Evolutionary conservation across 2,329 filamentous ascomycete genomes (phyloP).

Genomic region (Escovopsis sp.): DNA sequence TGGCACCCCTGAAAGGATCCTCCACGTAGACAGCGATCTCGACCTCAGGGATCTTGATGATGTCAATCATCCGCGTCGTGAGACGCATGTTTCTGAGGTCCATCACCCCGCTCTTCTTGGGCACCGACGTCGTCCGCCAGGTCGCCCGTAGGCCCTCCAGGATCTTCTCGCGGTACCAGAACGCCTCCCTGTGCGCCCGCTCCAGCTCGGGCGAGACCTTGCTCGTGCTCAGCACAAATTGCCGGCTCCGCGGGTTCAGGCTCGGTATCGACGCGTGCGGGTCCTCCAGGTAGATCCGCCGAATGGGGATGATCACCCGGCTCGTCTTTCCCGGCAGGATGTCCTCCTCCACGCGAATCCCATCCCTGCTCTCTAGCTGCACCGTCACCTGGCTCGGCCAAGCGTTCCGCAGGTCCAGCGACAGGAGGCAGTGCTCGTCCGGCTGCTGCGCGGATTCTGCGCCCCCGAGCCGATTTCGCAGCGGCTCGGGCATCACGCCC

Average conservation of each 20-base stretch:
- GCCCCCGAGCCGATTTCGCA: constrained; percentile 36
- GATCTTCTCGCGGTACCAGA: constrained; percentile 81
- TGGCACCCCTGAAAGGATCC: no score
- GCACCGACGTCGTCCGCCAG: constrained; percentile 47
- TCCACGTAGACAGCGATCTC: constrained; percentile 47
- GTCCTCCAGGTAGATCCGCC: constrained; percentile 59
- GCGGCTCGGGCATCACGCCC: constrained; percentile 43
- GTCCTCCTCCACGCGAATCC: constrained; percentile 33
- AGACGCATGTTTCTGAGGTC: constrained; percentile 65
- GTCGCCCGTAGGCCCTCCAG: constrained; percentile 54
- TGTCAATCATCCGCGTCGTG: constrained; percentile 65
- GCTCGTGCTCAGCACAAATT: constrained; percentile 75
- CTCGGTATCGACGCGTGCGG: constrained; percentile 65
- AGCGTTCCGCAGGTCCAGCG: constrained; percentile 75
- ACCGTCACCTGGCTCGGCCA: constrained; percentile 72
- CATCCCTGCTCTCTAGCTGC: constrained; percentile 39
- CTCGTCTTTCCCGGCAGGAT: constrained; percentile 55
- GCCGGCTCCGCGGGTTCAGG: constrained; percentile 70
- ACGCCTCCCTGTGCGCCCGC: constrained; percentile 61
- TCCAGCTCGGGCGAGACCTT: constrained; percentile 69
- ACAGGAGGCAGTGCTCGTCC: constrained; percentile 59
- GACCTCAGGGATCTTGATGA: constrained; percentile 66
- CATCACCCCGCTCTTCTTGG: constrained; percentile 46
- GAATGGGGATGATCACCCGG: constrained; percentile 61
- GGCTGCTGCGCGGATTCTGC: constrained; percentile 20